Evolutionary conservation across 2,329 filamentous ascomycete genomes (phyloP), one percentile per base, ranked within the genome.

Genomic region (Colletotrichum limetticola): DNA sequence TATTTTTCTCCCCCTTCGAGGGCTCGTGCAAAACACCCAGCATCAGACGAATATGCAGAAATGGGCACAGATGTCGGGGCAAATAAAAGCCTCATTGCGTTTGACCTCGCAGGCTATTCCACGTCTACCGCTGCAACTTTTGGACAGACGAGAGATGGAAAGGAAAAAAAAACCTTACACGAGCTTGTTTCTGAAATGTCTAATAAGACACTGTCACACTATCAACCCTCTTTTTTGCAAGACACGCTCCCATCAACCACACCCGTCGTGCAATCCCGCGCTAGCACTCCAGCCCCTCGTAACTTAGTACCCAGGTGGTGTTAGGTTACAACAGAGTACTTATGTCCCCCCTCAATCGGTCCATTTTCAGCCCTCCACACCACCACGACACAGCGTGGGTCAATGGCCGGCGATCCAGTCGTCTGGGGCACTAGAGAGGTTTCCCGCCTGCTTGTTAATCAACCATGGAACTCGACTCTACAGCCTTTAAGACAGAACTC

Each of bases 11-110:
- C 46, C 35, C n/a, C 60, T 32, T 53, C n/a, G 11, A 63, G 26
- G 68, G 46, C 63, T 52, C 60, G 60, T 28, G 66, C 60, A 69
- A 60, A 70, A 65, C 57, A 70, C 60, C 24, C 24, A 37, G 46
- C 66, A 72, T 72, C 66, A 26, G 71, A 72, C 22, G 66, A 49
- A 70, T 66, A 70, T 65, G 68, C 67, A n/a, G 42, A 55, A 63
- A 32, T 11, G 49, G 60, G 70, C 70, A 72, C 70, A 65, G 70
- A 70, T 72, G 55, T 46, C 46, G 56, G 32, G 26, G 59, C 30
- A n/a, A 49, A 32, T 32, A 24, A 52, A 49, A 24, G 28, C 11
- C 37, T 59, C 65, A 58, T 63, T 68, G 65, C 42, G 26, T 68
- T 72, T 63, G 52, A n/a, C 58, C 59, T 32, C 46, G 53, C 59